Percentiles rank a stretch among this genome's conserved stretches.
Conservation (phyloP, 768 basidiomycete species). For the Phlegmacium glaucopus region DNA sequence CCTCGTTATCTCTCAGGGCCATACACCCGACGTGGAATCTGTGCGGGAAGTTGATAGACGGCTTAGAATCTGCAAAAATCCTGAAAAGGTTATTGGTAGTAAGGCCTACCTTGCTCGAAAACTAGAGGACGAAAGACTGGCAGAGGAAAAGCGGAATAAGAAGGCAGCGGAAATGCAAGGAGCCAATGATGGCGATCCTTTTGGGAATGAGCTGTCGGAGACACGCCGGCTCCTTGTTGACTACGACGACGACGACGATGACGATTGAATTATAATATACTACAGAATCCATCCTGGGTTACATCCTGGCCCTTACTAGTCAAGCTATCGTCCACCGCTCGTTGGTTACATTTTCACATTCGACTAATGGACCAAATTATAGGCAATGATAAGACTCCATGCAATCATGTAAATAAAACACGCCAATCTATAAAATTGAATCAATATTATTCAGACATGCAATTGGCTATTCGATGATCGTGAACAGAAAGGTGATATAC, state of each 20-base stretch:
- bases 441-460: too few species aligned
- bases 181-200: conserved; percentile 61
- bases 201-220: conserved; percentile 52
- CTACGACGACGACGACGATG: conserved; percentile 54
- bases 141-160: conserved; percentile 63
- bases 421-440: too few species aligned
- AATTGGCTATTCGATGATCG: too few species aligned
- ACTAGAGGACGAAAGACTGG: conserved; percentile 67
- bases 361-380: not conserved
- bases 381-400: too few species aligned
- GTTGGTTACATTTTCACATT: not conserved
- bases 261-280: conserved; percentile 8
- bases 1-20: conserved; percentile 52
- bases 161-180: conserved; percentile 51
- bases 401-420: too few species aligned
- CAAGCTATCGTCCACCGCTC: too few species aligned
- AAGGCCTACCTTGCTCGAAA: conserved; percentile 73
- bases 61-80: conserved; percentile 88
- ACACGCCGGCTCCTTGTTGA: conserved; percentile 41
- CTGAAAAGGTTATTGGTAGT: conserved; percentile 92
- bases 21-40: conserved; percentile 71
- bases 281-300: too few species aligned
- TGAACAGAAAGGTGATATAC: too few species aligned
- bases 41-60: conserved; percentile 90
- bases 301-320: too few species aligned